Percentiles rank a stretch among this genome's conserved stretches.
These are phyloP conservation scores for Eimeria maxima DNA, from an alignment of 169 alveolate species.

Conservation along the genomic window DNA sequence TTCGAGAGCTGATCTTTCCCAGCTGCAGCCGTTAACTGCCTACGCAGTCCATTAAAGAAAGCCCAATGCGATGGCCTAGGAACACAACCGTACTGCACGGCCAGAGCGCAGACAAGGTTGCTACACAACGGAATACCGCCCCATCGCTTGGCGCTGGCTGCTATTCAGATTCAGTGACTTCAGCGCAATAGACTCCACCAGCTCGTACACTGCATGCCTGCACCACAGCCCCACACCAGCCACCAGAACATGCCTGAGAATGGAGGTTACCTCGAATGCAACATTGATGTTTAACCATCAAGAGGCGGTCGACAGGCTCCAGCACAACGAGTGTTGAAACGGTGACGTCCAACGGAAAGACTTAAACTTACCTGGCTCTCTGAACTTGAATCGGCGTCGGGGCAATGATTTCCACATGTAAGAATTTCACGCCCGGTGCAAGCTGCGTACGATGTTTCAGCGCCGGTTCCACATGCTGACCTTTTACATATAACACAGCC, in stretches of 20 bases:
- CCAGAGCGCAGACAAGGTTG: neutral
- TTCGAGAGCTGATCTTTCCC: neutral
- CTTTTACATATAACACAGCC: slow-evolving; percentile 91
- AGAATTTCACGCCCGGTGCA: slow-evolving; percentile 87
- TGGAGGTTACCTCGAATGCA: neutral
- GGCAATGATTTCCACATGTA: slow-evolving; percentile 92
- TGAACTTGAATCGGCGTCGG: slow-evolving; percentile 91
- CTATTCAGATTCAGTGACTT: slow-evolving; percentile 84
- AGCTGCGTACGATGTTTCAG: slow-evolving; percentile 84
- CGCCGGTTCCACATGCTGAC: slow-evolving; percentile 90
- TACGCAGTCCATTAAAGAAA: neutral
- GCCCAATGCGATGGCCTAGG: neutral
- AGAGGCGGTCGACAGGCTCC: neutral
- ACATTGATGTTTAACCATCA: neutral
- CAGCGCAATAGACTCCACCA: slow-evolving; percentile 82
- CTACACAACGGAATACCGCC: slow-evolving; percentile 76
- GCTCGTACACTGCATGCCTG: slow-evolving; percentile 82
- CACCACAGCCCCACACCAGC: neutral
- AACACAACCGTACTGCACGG: neutral
- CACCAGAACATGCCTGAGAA: neutral
- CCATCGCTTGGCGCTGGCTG: slow-evolving; percentile 77
- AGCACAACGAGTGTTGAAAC: neutral
- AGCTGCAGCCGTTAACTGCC: slow-evolving; percentile 5
- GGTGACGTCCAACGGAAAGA: neutral
- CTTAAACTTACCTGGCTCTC: slow-evolving; percentile 88